phyloP scores from a whole-genome alignment of 768 basidiomycete genomes.

The Trametes cinnabarina region DNA sequence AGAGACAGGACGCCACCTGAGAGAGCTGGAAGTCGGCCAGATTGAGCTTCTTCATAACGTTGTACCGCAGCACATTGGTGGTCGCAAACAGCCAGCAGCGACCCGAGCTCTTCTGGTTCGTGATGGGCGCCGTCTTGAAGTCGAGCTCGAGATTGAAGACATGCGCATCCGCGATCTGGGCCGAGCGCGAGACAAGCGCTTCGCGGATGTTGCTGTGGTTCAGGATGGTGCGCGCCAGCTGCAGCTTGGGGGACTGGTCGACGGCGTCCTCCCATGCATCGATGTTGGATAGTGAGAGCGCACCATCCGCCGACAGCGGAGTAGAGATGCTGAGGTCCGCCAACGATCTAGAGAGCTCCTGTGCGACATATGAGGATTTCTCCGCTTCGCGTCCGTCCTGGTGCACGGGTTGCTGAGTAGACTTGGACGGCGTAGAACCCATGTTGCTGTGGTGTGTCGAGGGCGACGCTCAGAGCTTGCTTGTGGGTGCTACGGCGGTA shows the following conservation, averaged over 20 bases:
- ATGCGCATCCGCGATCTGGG: constrained; percentile 62
- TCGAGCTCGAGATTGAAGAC: constrained; percentile 82
- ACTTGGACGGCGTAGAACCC: constrained; percentile 38
- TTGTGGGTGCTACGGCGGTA: neutral
- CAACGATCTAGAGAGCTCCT: constrained; percentile 16
- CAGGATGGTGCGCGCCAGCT: constrained; percentile 76
- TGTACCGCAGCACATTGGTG: constrained; percentile 81
- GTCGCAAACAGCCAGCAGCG: constrained; percentile 96
- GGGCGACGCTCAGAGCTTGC: neutral
- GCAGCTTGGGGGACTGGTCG: constrained; percentile 54
- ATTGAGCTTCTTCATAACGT: constrained; percentile 81
- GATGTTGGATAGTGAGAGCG: constrained; percentile 57
- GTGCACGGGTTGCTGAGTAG: constrained; percentile 11
- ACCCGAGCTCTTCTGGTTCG: constrained; percentile 84
- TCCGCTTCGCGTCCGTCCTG: constrained; percentile 20
- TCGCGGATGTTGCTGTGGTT: constrained; percentile 64
- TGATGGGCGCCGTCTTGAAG: constrained; percentile 80
- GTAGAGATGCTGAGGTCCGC: constrained; percentile 13
- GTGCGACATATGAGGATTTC: constrained; percentile 15
- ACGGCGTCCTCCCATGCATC: constrained; percentile 66
- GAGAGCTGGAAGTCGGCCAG: constrained; percentile 89
- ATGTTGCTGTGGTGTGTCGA: constrained; percentile 21
- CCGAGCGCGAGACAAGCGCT: constrained; percentile 61
- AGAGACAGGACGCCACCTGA: constrained; percentile 48
- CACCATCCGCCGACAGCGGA: constrained; percentile 56